These are phyloP conservation scores for Aspergillus uvarum DNA, from an alignment of 2,329 filamentous ascomycete genomes.

Conservation along the genomic window DNA sequence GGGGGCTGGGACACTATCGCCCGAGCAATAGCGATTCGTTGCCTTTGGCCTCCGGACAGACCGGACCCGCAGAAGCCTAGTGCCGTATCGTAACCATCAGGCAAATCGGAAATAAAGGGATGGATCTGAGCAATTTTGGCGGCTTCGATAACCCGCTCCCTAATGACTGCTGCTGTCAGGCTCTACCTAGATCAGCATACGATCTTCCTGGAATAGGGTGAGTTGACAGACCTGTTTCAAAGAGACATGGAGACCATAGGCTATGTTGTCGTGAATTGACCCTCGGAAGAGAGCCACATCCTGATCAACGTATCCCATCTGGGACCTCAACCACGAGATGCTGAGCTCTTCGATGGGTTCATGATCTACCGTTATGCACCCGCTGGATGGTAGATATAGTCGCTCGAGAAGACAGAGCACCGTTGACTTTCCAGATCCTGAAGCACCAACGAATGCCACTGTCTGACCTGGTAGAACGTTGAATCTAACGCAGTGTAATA, in stretches of 20 bases:
- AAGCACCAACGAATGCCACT: constrained; percentile 69
- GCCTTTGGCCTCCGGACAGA: constrained; percentile 86
- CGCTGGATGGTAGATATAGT: constrained; percentile 61
- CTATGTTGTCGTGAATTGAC: constrained; percentile 79
- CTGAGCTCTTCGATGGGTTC: constrained; percentile 37
- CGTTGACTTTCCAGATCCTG: constrained; percentile 72
- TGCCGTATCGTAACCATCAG: constrained; percentile 77
- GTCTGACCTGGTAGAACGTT: constrained; percentile 41
- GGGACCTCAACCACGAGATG: constrained; percentile 21
- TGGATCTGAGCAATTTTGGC: constrained; percentile 58
- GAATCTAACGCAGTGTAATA: constrained; percentile 35
- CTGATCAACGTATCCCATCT: constrained; percentile 41
- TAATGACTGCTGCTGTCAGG: constrained; percentile 42
- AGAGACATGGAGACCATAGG: constrained; percentile 44
- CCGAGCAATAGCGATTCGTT: constrained; percentile 81
- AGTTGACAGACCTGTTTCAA: background rate
- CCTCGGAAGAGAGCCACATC: constrained; percentile 81
- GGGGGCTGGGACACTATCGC: constrained; percentile 77
- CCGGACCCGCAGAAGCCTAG: constrained; percentile 83
- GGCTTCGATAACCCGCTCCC: constrained; percentile 13
- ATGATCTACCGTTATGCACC: constrained; percentile 39
- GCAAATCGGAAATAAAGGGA: constrained; percentile 72
- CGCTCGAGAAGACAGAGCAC: constrained; percentile 69
- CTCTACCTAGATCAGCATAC: constrained; percentile 36
- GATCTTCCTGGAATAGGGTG: background rate